Evolutionary conservation across 2,329 filamentous ascomycete species (phyloP).

Genomic region (Nemania sp.): DNA sequence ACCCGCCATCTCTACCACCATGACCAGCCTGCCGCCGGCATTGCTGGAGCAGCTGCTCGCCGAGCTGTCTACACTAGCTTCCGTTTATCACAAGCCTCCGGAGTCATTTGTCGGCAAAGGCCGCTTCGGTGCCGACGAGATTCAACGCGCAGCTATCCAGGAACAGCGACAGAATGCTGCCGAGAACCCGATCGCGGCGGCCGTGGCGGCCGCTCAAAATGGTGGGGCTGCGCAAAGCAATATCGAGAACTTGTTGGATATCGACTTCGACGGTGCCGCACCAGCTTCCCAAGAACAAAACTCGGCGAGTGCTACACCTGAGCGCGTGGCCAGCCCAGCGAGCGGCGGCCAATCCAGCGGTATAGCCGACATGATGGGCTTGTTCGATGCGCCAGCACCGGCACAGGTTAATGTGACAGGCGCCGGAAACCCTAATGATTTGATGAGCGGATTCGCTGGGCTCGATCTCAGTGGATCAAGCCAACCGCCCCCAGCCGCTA

Average conservation of each 20-base stretch:
- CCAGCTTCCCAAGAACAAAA: slow-evolving; percentile 78
- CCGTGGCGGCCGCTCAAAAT: slow-evolving; percentile 71
- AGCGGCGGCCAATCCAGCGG: slow-evolving; percentile 48
- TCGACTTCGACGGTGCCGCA: slow-evolving; percentile 91
- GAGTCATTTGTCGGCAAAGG: slow-evolving; percentile 98
- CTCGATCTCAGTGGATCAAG: slow-evolving; percentile 72
- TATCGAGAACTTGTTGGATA: slow-evolving; percentile 92
- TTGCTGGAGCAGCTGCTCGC: slow-evolving; percentile 88
- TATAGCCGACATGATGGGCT: slow-evolving; percentile 68
- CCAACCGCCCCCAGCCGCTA: slow-evolving; percentile 67
- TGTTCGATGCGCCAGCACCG: slow-evolving; percentile 71
- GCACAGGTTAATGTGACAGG: slow-evolving; percentile 50
- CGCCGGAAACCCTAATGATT: slow-evolving; percentile 61
- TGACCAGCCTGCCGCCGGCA: slow-evolving; percentile 81
- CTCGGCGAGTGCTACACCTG: slow-evolving; percentile 63
- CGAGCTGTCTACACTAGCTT: slow-evolving; percentile 92
- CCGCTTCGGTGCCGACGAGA: slow-evolving; percentile 88
- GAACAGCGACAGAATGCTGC: slow-evolving; percentile 90
- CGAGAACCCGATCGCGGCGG: slow-evolving; percentile 92
- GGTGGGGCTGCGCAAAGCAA: slow-evolving; percentile 68
- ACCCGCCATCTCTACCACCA: slow-evolving; percentile 91
- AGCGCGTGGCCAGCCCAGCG: slow-evolving; percentile 68
- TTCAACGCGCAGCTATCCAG: slow-evolving; percentile 94
- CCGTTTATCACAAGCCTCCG: slow-evolving; percentile 97
- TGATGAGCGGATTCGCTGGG: slow-evolving; percentile 86